phyloP scores from a whole-genome alignment of 192 early-diverging fungal genomes.

The Gamsiella multidivaricata region DNA sequence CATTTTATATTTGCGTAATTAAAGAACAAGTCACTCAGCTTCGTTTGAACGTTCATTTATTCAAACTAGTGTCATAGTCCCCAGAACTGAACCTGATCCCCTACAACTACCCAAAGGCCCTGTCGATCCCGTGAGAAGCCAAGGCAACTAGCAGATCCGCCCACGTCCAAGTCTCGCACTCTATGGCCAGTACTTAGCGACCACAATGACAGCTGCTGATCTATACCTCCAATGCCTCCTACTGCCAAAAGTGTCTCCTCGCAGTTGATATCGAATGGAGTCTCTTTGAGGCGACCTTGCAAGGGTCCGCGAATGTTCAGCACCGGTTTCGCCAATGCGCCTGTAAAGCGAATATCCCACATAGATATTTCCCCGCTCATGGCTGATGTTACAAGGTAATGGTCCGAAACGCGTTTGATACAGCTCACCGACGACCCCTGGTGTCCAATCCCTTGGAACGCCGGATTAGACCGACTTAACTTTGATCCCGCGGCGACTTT shows the following conservation, averaged over 20 bases:
- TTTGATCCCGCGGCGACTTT: not conserved
- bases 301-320: slow-evolving; percentile 19
- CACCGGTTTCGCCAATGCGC: slow-evolving; percentile 17
- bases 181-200: slow-evolving; percentile 33
- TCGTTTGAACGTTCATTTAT: too few relatives aligned
- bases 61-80: too few relatives aligned
- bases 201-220: slow-evolving; percentile 32
- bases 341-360: slow-evolving; percentile 43
- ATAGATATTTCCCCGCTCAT: slow-evolving; percentile 45
- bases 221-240: slow-evolving; percentile 20
- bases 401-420: slow-evolving; percentile 25
- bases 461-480: not conserved
- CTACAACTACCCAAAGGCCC: slow-evolving; percentile 22
- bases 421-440: slow-evolving; percentile 29
- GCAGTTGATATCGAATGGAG: slow-evolving; percentile 22
- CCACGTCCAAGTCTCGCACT: slow-evolving; percentile 20
- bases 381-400: slow-evolving; percentile 41
- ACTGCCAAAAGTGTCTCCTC: slow-evolving; percentile 31
- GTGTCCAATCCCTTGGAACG: slow-evolving; percentile 36
- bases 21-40: not conserved
- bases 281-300: slow-evolving; percentile 16
- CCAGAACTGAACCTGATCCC: slow-evolving; percentile 33
- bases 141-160: slow-evolving; percentile 6
- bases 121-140: slow-evolving; percentile 13
- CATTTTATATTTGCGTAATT: not conserved